Conservation (phyloP, 306 rosid species). For the Lupinus albus region DNA sequence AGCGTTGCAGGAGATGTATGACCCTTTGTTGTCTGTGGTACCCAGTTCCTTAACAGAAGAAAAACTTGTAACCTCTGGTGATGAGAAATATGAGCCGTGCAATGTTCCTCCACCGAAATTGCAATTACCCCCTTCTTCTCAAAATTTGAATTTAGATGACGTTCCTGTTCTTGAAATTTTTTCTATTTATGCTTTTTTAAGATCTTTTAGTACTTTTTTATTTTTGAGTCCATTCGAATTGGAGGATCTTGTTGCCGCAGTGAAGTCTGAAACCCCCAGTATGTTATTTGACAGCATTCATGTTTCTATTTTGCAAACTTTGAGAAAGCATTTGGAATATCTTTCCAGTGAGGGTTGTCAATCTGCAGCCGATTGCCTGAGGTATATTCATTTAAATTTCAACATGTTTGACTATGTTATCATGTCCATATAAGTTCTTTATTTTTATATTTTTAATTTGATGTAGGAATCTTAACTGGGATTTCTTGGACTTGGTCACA, state of each 20-base stretch:
- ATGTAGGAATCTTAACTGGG: conserved; percentile 94
- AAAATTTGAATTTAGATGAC: conserved; percentile 66
- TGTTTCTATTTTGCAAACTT: conserved; percentile 73
- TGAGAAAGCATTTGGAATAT: conserved; percentile 87
- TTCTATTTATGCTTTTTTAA: conserved; percentile 78
- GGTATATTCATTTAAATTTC: conserved; percentile 49
- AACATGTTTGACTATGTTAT: conserved; percentile 37
- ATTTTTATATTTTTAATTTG: conserved; percentile 34
- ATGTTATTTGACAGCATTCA: conserved; percentile 76
- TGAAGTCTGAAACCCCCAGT: conserved; percentile 66
- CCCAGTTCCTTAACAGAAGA: conserved; percentile 70
- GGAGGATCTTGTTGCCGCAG: conserved; percentile 78
- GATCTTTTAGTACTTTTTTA: conserved; percentile 83
- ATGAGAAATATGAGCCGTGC: conserved; percentile 55
- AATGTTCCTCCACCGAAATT: conserved; percentile 50
- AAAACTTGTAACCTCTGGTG: conserved; percentile 44
- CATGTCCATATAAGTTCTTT: conserved; percentile 26
- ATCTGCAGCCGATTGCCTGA: conserved; percentile 83
- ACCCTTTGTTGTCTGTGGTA: conserved; percentile 50
- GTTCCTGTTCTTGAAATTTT: conserved; percentile 83
- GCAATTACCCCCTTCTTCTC: conserved; percentile 82
- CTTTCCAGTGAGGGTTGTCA: conserved; percentile 82
- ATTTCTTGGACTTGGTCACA: conserved; percentile 78
- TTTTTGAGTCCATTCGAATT: conserved; percentile 95
- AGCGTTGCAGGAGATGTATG: conserved; percentile 43